Evolutionary conservation across 495 filamentous ascomycete genomes (phyloP).

Genomic region (Annulohypoxylon moriforme): DNA sequence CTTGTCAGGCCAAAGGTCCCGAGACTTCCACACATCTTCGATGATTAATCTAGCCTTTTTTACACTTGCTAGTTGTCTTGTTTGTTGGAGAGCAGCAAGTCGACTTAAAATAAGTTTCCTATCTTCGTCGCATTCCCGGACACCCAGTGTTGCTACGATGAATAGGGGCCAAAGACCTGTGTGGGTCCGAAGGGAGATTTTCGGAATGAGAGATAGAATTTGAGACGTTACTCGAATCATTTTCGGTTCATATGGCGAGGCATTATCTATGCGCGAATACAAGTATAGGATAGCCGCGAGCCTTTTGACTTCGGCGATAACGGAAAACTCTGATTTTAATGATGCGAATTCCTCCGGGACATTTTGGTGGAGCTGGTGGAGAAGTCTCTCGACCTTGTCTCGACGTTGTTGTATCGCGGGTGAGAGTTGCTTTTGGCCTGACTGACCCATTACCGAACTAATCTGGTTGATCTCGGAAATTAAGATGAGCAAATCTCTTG

Average conservation of each 20-base stretch:
- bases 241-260: conserved; percentile 33
- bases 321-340: conserved; percentile 26
- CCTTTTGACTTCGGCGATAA: conserved; percentile 36
- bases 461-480: conserved; percentile 41
- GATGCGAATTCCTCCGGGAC: conserved; percentile 25
- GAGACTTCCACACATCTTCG: conserved; percentile 39
- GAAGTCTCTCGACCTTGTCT: conserved; percentile 31
- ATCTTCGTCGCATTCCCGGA: conserved; percentile 38
- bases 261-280: conserved; percentile 33
- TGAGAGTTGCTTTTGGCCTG: conserved; percentile 8
- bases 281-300: conserved; percentile 35
- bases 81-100: conserved; percentile 32
- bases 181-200: conserved; percentile 36
- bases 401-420: conserved; percentile 26
- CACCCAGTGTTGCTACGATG: conserved; percentile 35
- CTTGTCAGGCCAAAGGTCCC: conserved; percentile 30
- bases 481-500: conserved; percentile 33
- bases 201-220: conserved; percentile 28
- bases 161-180: conserved; percentile 38
- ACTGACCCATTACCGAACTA: conserved; percentile 8
- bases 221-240: conserved; percentile 31
- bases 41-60: conserved; percentile 40
- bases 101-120: conserved; percentile 30
- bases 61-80: conserved; percentile 35
- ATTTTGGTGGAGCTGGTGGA: conserved; percentile 33